These are phyloP conservation scores for Prunus yedoensis DNA, from an alignment of 331 rosid genomes.

Conservation along the genomic window DNA sequence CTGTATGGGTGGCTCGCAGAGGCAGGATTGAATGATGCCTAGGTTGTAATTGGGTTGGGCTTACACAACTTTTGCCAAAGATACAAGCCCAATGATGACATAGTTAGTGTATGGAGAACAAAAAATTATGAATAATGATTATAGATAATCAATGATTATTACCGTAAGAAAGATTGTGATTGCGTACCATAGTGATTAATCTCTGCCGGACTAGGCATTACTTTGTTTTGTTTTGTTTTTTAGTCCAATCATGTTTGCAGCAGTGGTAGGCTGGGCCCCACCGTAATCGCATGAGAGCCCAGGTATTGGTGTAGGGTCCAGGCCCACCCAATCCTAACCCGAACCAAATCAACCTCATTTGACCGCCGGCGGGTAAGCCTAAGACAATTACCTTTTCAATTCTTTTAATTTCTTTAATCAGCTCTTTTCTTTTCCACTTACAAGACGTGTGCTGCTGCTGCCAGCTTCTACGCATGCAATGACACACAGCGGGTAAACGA, in stretches of 20 bases:
- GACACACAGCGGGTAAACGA: too few species aligned
- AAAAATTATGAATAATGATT: not conserved
- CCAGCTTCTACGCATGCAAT: too few species aligned
- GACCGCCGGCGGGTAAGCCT: conserved; percentile 15
- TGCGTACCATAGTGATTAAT: not conserved
- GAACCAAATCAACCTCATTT: not conserved
- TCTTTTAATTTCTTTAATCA: not conserved
- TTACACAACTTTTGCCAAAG: not conserved
- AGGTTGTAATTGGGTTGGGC: not conserved
- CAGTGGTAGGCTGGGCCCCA: not conserved
- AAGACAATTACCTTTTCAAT: not conserved
- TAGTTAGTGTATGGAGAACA: too few species aligned
- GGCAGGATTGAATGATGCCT: not conserved
- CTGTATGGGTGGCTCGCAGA: too few species aligned
- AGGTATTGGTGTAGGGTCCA: not conserved
- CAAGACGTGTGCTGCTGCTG: too few species aligned
- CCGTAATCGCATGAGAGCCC: not conserved
- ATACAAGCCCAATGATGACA: not conserved
- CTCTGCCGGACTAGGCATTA: not conserved
- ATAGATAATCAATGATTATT: not conserved
- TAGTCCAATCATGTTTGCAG: not conserved
- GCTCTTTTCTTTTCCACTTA: too few species aligned
- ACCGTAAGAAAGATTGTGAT: not conserved
- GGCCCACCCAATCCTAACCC: not conserved
- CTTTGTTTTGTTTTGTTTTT: too few species aligned